phyloP scores from a whole-genome alignment of 2,329 filamentous ascomycete genomes.

The Exophiala calicioides region DNA sequence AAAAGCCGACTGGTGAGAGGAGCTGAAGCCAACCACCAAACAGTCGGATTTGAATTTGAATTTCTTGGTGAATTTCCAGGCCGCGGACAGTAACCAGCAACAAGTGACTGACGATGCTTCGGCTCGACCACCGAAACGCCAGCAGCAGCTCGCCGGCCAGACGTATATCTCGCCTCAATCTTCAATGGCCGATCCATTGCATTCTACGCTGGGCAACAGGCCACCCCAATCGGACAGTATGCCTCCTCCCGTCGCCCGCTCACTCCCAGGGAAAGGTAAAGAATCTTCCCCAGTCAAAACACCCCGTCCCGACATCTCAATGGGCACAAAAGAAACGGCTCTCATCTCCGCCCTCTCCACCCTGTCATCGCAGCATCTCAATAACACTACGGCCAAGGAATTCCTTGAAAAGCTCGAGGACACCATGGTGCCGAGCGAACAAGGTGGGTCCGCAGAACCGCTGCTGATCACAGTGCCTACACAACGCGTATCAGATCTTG shows the following conservation, averaged over 20 bases:
- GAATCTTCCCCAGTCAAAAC: constrained; percentile 6
- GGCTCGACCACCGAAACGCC: constrained; percentile 4
- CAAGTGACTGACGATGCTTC: constrained; percentile 3
- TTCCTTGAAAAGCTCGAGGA: constrained; percentile 1
- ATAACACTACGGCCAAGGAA: neutral
- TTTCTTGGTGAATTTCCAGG: no score
- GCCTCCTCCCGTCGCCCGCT: neutral
- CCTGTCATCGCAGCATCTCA: neutral
- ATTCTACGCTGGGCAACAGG: constrained; percentile 3
- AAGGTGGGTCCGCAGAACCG: constrained; percentile 1
- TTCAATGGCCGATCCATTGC: neutral
- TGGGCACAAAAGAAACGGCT: no score
- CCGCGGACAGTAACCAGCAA: neutral
- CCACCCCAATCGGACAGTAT: no score
- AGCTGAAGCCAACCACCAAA: constrained; percentile 6
- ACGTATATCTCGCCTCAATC: constrained; percentile 9
- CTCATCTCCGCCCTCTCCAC: neutral
- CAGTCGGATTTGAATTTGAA: constrained; percentile 10
- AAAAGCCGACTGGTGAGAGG: constrained; percentile 14
- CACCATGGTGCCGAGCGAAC: constrained; percentile 4
- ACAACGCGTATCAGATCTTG: constrained; percentile 12
- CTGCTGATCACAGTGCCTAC: constrained; percentile 8
- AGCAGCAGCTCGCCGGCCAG: constrained; percentile 4
- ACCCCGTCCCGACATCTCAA: constrained; percentile 10
- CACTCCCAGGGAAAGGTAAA: neutral